A percentile compares a stretch with the other conserved stretches of the same genome.
These are phyloP conservation scores for Coleophoma crateriformis DNA, from an alignment of 2,329 filamentous ascomycete genomes.

Conservation along the genomic window DNA sequence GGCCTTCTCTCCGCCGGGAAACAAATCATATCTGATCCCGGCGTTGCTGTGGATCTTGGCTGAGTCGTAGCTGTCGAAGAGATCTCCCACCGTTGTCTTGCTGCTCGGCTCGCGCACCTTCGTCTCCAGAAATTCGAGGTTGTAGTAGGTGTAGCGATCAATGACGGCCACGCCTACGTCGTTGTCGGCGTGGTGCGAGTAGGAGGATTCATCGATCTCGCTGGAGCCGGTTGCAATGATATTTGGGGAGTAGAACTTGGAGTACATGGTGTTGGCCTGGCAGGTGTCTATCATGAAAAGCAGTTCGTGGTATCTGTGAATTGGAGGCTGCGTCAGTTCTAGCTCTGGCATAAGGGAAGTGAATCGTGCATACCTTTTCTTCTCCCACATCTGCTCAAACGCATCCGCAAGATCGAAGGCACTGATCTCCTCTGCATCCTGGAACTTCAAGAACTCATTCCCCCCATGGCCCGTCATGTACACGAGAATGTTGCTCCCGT, in stretches of 20 bases:
- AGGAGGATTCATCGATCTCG: slow-evolving; percentile 91
- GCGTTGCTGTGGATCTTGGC: slow-evolving; percentile 91
- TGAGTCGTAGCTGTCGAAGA: slow-evolving; percentile 95
- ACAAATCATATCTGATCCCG: slow-evolving; percentile 92
- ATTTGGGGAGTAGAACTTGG: slow-evolving; percentile 94
- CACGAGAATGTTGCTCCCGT: slow-evolving; percentile 92
- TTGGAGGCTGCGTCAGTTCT: slow-evolving; percentile 3
- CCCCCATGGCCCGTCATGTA: slow-evolving; percentile 99
- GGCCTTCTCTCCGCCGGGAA: slow-evolving; percentile 72
- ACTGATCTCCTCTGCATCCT: slow-evolving; percentile 95
- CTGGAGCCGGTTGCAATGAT: slow-evolving; percentile 97
- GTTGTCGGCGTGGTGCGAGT: slow-evolving; percentile 96
- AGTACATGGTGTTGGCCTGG: slow-evolving; percentile 99
- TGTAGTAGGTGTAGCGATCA: slow-evolving; percentile 98
- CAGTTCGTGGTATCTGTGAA: slow-evolving; percentile 79
- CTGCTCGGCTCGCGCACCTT: slow-evolving; percentile 81
- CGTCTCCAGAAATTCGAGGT: slow-evolving; percentile 90
- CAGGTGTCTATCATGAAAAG: slow-evolving; percentile 99
- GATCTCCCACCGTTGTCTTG: slow-evolving; percentile 84
- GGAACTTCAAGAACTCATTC: slow-evolving; percentile 97
- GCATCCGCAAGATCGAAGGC: slow-evolving; percentile 94
- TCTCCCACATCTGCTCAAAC: slow-evolving; percentile 99
- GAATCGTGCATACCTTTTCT: slow-evolving; percentile 66
- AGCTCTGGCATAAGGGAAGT: not conserved
- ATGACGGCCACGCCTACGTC: slow-evolving; percentile 98